Evolutionary conservation across 441 rosid genomes (phyloP).

Genomic region (Gossypium aridum): DNA sequence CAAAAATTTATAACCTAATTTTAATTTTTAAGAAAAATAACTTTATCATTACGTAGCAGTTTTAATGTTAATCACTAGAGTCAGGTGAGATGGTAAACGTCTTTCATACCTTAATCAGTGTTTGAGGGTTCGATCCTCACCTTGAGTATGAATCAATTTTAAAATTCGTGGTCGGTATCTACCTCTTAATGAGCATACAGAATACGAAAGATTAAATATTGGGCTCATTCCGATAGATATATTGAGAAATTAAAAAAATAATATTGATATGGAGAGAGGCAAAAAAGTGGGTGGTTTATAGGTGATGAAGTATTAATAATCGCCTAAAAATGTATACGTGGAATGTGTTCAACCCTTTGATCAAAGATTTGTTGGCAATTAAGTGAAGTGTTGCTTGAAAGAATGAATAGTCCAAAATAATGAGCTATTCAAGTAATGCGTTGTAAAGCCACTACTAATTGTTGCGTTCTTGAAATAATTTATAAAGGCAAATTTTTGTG

Average conservation of each 20-base stretch:
- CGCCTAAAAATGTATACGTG: background rate
- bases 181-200: no score
- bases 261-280: background rate
- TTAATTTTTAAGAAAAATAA: no score
- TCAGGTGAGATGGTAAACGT: rapidly evolving
- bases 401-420: background rate
- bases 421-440: background rate
- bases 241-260: no score
- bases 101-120: no score
- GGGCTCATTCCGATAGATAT: rapidly evolving
- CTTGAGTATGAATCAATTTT: rapidly evolving
- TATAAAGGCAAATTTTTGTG: background rate
- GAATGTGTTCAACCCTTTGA: background rate
- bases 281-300: background rate
- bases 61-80: no score
- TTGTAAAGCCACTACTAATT: background rate
- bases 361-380: background rate
- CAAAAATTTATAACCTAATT: no score
- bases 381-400: background rate
- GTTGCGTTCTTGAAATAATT: background rate
- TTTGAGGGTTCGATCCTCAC: no score
- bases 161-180: no score
- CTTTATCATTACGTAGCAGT: no score
- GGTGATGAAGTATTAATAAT: background rate
- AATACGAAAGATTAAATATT: no score